phyloP scores from a whole-genome alignment of 306 rosid genomes.

The Lablab purpureus region DNA sequence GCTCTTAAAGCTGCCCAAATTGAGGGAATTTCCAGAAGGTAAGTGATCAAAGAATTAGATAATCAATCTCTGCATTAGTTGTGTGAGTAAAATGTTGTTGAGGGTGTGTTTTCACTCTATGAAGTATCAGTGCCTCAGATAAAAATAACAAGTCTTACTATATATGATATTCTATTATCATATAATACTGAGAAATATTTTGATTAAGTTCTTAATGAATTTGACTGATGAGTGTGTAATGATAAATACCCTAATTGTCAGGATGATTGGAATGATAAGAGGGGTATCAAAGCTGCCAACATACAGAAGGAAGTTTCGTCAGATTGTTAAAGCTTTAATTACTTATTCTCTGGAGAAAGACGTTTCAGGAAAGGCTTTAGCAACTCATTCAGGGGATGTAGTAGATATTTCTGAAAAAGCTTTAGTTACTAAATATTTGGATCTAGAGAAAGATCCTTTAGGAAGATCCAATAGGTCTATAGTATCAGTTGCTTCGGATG shows the following conservation, averaged over 20 bases:
- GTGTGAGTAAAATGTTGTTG: not conserved
- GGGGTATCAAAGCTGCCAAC: constrained; percentile 80
- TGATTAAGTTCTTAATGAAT: not conserved
- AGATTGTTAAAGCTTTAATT: constrained; percentile 66
- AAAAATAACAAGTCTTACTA: no score
- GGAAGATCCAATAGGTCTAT: constrained; percentile 51
- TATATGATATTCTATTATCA: no score
- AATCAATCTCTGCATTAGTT: constrained; percentile 8
- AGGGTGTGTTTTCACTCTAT: not conserved
- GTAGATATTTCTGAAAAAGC: constrained; percentile 57
- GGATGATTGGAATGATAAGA: constrained; percentile 85
- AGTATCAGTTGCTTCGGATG: constrained; percentile 54
- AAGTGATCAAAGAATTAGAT: constrained; percentile 10
- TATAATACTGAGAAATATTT: not conserved
- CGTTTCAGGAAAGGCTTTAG: constrained; percentile 51
- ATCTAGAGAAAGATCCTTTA: constrained; percentile 46
- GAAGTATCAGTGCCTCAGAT: no score
- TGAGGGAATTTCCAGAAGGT: constrained; percentile 86
- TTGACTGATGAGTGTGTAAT: constrained; percentile 36
- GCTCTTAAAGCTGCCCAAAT: constrained; percentile 83
- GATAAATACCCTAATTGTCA: constrained; percentile 37
- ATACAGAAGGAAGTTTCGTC: constrained; percentile 71
- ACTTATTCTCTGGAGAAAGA: constrained; percentile 50
- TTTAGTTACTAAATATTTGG: constrained; percentile 51
- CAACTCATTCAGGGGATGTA: constrained; percentile 32